These are phyloP conservation scores for Suillus subaureus DNA, from an alignment of 768 basidiomycete species.

Conservation along the genomic window DNA sequence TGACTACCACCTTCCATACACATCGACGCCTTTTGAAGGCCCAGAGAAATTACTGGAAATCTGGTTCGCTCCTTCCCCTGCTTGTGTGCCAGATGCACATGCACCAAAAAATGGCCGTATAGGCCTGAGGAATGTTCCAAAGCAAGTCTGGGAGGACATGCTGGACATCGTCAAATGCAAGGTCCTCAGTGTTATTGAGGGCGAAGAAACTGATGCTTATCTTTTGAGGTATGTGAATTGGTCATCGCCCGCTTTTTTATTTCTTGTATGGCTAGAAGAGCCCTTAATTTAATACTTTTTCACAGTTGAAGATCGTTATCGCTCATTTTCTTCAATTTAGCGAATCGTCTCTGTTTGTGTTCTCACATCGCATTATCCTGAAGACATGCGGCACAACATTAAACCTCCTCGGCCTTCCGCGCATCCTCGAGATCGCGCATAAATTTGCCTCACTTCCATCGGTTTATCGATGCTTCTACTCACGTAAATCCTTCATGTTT, in stretches of 20 bases:
- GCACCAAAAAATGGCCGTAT: slow-evolving; percentile 43
- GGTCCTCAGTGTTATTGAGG: slow-evolving; percentile 87
- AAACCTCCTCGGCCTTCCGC: slow-evolving; percentile 91
- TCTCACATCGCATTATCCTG: slow-evolving; percentile 92
- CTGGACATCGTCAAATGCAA: slow-evolving; percentile 96
- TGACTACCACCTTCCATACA: slow-evolving; percentile 25
- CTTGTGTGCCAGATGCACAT: slow-evolving; percentile 52
- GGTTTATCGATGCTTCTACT: slow-evolving; percentile 95
- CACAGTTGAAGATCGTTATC: slow-evolving; percentile 6
- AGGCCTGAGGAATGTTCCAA: slow-evolving; percentile 78
- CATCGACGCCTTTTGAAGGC: slow-evolving; percentile 77
- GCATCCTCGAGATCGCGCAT: slow-evolving; percentile 92
- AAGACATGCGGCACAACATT: slow-evolving; percentile 99
- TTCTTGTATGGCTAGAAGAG: background rate
- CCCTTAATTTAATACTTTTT: slow-evolving; percentile 1
- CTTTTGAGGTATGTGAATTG: slow-evolving; percentile 75
- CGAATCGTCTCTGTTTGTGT: slow-evolving; percentile 96
- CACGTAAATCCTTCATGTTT: slow-evolving; percentile 99
- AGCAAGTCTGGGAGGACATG: slow-evolving; percentile 93
- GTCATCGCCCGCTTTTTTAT: slow-evolving; percentile 9
- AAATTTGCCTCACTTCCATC: slow-evolving; percentile 62
- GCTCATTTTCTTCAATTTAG: slow-evolving; percentile 45
- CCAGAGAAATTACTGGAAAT: slow-evolving; percentile 96
- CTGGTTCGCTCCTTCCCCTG: slow-evolving; percentile 88
- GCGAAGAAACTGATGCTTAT: slow-evolving; percentile 93